Evolutionary conservation across 139 green algal species (phyloP), one percentile per base, ranked within the genome.

Genomic region (Chloropicon primus): DNA sequence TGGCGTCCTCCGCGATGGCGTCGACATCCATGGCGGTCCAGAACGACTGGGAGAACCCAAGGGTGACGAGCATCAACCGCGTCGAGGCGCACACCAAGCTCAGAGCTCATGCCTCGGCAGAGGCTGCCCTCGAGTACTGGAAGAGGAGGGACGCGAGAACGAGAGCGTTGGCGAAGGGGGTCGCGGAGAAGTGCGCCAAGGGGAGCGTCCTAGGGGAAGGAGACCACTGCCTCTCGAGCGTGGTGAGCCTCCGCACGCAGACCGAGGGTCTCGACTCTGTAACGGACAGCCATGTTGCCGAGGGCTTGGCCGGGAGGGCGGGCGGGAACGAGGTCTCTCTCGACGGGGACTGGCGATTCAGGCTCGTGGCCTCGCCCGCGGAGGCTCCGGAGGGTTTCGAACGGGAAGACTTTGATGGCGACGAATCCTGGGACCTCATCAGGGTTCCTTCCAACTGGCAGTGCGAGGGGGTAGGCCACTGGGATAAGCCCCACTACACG

Each of bases 401-500:
- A 21, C 28, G 79, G 0, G 21, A 54, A 0, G 62, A 27, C 0
- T 92, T 87, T 77, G 82, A 90, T n/a, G n/a, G n/a, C 54, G 84
- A 87, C 41, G 75, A 25, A 10, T 21, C 41, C 2, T 92, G 85
- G 86, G 27, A 26, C 0, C 74, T 85, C 80, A 88, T 97, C 26
- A 27, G 74, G 0, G 92, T 98, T 22, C 94, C 94, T 0, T 78
- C 83, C 71, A 96, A 93, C 77, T 96, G 92, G 90, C 92, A 98
- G 83, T 89, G 85, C 53, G 78, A 92, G 54, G 94, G 94, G 24
- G 84, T 88, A 54, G 90, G 93, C 28, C 41, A 62, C 10, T 62
- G 41, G 41, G 41, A 62, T 17, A 86, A 74, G 2, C 94, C 94
- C 21, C 94, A 96, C 80, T 98, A 98, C 84, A 95, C 92, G 23